Base-by-base conservation (phyloP, 192 early-diverging fungal genomes). In the Linnemannia zychae region DNA sequence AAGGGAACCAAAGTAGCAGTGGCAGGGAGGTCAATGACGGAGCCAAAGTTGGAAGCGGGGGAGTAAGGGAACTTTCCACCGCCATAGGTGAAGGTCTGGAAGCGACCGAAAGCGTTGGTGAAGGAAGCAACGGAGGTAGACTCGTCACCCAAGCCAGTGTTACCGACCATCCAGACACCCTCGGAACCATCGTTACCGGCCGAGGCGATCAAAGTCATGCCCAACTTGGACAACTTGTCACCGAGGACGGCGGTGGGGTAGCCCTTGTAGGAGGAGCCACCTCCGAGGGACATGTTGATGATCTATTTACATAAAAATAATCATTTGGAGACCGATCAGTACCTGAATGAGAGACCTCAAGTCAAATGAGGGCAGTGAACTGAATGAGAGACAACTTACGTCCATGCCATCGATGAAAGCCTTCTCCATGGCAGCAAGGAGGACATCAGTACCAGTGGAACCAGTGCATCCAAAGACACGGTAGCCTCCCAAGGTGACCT, bases 391-490 rank as follows among this genome's bases (percentile, higher is more conserved):
- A 28, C 57, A 96, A 80, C 78, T 86, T 77, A 81, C 86, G 81
- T 99, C 91, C 84, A 95, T 91, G 28, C 92, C 88, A 67, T 96
- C 96, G 33, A 87, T 87, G 77, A 91, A 90, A 13, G 97, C 97
- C 36, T 84, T 71, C 85, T 93, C 90, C 90, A 99, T 88, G 53
- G 94, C 97, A 69, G 93, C 88, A 47, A 96, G 91, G 46, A 98
- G 91, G 57, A 97, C 76, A 73, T 96, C 96, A 34, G 91, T 90
- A 31, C 89, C 88, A 18, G 91, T 88, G 50, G 84, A 82, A 72
- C 93, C 93, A 71, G 88, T 88, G 87, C 97, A 98, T 38, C 96
- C 95, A 86, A 96, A 95, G 60, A 97, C 89, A 82, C 97, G 90
- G 91, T 95, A 98, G 18, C 90, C 91, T 20, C 95, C 95, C 47